phyloP scores from a whole-genome alignment of 768 basidiomycete species.

The Xerocomus spinulosus region DNA sequence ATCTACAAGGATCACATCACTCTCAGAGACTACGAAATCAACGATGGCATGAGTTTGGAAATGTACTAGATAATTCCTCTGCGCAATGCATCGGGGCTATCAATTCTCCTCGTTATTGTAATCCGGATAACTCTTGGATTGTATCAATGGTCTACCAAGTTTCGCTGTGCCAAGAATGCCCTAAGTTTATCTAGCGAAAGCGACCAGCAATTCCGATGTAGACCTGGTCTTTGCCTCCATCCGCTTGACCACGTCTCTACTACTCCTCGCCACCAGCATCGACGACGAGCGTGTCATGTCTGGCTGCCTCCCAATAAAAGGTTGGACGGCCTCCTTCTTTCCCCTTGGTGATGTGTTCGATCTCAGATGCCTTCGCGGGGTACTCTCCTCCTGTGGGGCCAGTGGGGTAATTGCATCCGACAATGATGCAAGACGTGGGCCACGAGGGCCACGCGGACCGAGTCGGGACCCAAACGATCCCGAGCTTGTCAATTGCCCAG shows the following conservation, averaged over 20 bases:
- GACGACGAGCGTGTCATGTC: constrained; percentile 16
- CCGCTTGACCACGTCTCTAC: constrained; percentile 1
- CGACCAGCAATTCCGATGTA: constrained; percentile 15
- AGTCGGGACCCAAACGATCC: constrained; percentile 15
- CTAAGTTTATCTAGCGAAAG: neutral
- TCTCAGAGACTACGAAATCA: constrained; percentile 85
- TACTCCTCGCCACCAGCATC: constrained; percentile 10
- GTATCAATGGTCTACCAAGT: too few relatives aligned
- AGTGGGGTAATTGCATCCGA: constrained; percentile 8
- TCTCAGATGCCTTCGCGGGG: constrained; percentile 18
- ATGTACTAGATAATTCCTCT: constrained; percentile 57
- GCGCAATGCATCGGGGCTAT: neutral
- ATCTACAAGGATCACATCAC: constrained; percentile 97
- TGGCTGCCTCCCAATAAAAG: constrained; percentile 25
- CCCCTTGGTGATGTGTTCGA: constrained; percentile 35
- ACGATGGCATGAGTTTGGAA: constrained; percentile 91
- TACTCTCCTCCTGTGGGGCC: constrained; percentile 19
- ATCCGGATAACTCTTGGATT: too few relatives aligned
- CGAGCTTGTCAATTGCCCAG: constrained; percentile 11
- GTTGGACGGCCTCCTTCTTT: constrained; percentile 12
- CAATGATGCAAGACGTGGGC: constrained; percentile 15
- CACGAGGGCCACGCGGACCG: constrained; percentile 20
- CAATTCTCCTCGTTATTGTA: too few relatives aligned
- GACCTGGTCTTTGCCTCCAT: constrained; percentile 13
- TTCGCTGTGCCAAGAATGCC: neutral